A percentile compares a stretch with the other conserved stretches of the same genome.
phyloP scores from a whole-genome alignment of 2,329 filamentous ascomycete genomes.

The Ophiostoma triangulosporum region DNA sequence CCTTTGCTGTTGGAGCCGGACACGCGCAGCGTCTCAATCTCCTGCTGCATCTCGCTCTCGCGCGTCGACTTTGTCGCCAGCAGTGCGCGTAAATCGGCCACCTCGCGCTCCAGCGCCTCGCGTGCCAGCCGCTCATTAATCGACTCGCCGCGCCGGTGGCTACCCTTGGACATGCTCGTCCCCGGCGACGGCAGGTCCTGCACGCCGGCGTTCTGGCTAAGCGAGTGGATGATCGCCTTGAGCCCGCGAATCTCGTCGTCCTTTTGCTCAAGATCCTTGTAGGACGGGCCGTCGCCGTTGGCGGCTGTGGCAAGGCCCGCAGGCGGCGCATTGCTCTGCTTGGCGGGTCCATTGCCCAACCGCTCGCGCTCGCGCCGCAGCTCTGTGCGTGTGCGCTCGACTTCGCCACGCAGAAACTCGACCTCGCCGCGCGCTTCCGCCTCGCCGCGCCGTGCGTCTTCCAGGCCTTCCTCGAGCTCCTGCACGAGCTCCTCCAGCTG shows the following conservation, averaged over 20 bases:
- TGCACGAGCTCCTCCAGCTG: constrained; percentile 93
- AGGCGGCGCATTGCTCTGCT: background rate
- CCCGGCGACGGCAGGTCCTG: constrained; percentile 12
- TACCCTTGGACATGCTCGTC: constrained; percentile 16
- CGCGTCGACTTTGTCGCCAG: constrained; percentile 58
- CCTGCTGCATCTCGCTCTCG: constrained; percentile 77
- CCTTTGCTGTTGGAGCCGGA: constrained; percentile 30
- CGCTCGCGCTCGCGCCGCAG: constrained; percentile 80
- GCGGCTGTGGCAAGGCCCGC: constrained; percentile 26
- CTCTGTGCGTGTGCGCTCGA: constrained; percentile 81
- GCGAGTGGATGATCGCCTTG: constrained; percentile 93
- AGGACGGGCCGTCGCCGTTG: constrained; percentile 19
- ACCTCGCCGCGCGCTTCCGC: constrained; percentile 92
- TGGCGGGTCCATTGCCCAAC: constrained; percentile 34
- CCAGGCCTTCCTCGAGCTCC: constrained; percentile 89
- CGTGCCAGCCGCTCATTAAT: constrained; percentile 43
- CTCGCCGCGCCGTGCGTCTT: constrained; percentile 86
- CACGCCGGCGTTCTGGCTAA: constrained; percentile 60
- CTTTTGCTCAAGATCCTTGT: constrained; percentile 76
- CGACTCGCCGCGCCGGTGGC: constrained; percentile 35
- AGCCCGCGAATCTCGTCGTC: constrained; percentile 95
- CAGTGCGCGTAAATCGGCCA: constrained; percentile 61
- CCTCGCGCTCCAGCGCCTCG: constrained; percentile 66
- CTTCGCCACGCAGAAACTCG: constrained; percentile 87
- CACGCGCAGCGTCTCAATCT: constrained; percentile 55